Evolutionary conservation across 495 filamentous ascomycete species (phyloP).

Genomic region (Penicillium psychrofluorescens): DNA sequence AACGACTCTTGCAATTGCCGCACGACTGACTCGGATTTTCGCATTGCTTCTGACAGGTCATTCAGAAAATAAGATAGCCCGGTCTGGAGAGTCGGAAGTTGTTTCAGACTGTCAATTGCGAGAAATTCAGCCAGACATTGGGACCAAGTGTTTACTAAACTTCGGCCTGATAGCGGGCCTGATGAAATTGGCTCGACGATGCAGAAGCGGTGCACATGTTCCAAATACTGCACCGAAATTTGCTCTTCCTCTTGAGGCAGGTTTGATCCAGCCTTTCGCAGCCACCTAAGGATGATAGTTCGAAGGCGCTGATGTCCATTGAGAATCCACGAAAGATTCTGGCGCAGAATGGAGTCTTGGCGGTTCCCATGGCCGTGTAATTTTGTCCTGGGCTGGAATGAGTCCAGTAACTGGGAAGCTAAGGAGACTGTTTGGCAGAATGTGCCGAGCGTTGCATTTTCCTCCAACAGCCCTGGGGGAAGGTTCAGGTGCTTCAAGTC

Average conservation of each 20-base stretch:
- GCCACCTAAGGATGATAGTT: slow-evolving; percentile 20
- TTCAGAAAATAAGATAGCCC: slow-evolving; percentile 22
- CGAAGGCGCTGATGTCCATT: slow-evolving; percentile 33
- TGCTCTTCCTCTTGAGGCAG: slow-evolving; percentile 9
- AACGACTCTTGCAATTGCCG: slow-evolving; percentile 14
- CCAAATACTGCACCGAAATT: slow-evolving; percentile 19
- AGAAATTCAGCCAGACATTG: slow-evolving; percentile 26
- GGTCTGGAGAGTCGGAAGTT: slow-evolving; percentile 16
- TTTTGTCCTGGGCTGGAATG: slow-evolving; percentile 14
- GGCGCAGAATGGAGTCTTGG: slow-evolving; percentile 14
- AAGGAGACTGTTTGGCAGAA: slow-evolving; percentile 17
- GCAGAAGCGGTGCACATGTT: slow-evolving; percentile 10
- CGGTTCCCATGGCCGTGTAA: background rate
- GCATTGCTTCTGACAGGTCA: slow-evolving; percentile 5
- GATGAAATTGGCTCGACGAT: slow-evolving; percentile 5
- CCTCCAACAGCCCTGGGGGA: slow-evolving; percentile 20
- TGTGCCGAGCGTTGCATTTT: slow-evolving; percentile 15
- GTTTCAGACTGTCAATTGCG: slow-evolving; percentile 7
- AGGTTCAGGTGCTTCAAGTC: slow-evolving; percentile 28
- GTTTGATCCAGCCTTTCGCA: slow-evolving; percentile 10
- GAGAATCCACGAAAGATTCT: slow-evolving; percentile 26
- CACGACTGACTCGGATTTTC: slow-evolving; percentile 4
- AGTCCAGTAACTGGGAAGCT: slow-evolving; percentile 21
- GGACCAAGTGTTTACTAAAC: slow-evolving; percentile 18
- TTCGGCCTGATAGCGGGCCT: slow-evolving; percentile 14